Evolutionary conservation across 1,284 basidiomycete genomes (phyloP), one percentile per base, ranked within the genome.

Genomic region (Xerocomus tenax): DNA sequence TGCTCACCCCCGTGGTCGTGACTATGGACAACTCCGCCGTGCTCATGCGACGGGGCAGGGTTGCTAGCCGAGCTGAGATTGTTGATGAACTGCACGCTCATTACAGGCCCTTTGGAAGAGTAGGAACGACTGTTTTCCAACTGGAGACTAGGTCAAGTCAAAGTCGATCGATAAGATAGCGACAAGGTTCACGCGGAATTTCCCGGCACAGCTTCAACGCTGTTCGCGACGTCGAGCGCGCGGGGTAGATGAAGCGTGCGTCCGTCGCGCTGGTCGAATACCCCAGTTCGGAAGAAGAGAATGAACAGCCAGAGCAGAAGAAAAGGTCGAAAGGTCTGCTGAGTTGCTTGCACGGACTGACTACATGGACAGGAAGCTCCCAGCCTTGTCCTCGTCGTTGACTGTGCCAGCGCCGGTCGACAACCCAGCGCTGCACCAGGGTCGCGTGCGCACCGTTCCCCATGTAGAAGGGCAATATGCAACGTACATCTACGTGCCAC

Each of bases 391-490:
- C 0, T 55, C 74, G 9, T 71, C 75, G 29, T 61, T 87, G 38
- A 58, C 69, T 3, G 59, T 72, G 7, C 60, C 72, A 26, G 58
- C 57, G 0, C 83, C 81, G 0, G 58, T 75, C 8, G 84, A 88
- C 61, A 68, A 86, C 57, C 87, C 88, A 2, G 67, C 77, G 5
- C 67, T 78, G 9, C 88, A 91, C 61, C 87, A 90, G 69, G 89
- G 89, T 13, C 77, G 90, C n/a, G 71, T 72, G 45, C 77, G 89
- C n/a, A 72, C 77, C 0, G 72, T 69, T 0, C 85, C 87, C 0
- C 85, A 90, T 59, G 77, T 87, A 9, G 84, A 89, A 25, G 90
- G 89, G 0, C 87, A 90, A 63, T 91, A 78, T 62, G 79, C 82
- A 1, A 74, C 82, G 13, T 79, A 90, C 68, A 75, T 91, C 50